Percentiles rank a stretch among this genome's conserved stretches.
Evolutionary conservation across 2,329 filamentous ascomycete genomes (phyloP).

Genomic region (Penicillium concentricum): DNA sequence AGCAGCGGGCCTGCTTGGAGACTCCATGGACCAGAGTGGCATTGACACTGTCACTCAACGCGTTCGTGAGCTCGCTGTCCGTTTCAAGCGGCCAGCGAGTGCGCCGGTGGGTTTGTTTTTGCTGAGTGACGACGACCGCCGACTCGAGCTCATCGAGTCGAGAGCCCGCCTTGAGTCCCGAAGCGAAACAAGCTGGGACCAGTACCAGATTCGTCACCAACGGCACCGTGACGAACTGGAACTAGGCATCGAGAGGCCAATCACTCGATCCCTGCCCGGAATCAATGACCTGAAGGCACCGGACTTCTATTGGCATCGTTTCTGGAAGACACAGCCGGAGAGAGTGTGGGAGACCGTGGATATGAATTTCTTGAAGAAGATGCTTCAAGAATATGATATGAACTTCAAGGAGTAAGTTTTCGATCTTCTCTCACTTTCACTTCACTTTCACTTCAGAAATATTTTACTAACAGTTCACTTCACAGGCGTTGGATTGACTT

Average conservation of each 20-base stretch:
- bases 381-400: constrained; percentile 55
- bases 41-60: not conserved
- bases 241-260: constrained; percentile 56
- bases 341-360: constrained; percentile 68
- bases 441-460: not conserved
- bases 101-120: constrained; percentile 63
- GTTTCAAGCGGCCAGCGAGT: constrained; percentile 58
- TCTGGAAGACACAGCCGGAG: constrained; percentile 52
- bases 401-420: constrained; percentile 54
- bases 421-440: not conserved
- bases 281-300: constrained; percentile 51
- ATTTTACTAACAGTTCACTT: constrained; percentile 3
- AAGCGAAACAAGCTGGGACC: constrained; percentile 31
- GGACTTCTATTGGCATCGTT: constrained; percentile 56
- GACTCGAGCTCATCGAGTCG: constrained; percentile 53
- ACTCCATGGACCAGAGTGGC: constrained; percentile 35
- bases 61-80: constrained; percentile 37
- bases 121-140: constrained; percentile 54
- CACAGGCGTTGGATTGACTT: constrained; percentile 56
- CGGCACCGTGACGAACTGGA: constrained; percentile 50
- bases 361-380: constrained; percentile 56
- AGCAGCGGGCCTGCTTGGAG: constrained; percentile 16
- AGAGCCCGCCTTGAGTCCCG: constrained; percentile 41
- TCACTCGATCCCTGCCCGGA: constrained; percentile 60
- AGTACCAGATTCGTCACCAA: constrained; percentile 60